Evolutionary conservation across 2,329 filamentous ascomycete genomes (phyloP).

Genomic region (Stylonectria norvegica): DNA sequence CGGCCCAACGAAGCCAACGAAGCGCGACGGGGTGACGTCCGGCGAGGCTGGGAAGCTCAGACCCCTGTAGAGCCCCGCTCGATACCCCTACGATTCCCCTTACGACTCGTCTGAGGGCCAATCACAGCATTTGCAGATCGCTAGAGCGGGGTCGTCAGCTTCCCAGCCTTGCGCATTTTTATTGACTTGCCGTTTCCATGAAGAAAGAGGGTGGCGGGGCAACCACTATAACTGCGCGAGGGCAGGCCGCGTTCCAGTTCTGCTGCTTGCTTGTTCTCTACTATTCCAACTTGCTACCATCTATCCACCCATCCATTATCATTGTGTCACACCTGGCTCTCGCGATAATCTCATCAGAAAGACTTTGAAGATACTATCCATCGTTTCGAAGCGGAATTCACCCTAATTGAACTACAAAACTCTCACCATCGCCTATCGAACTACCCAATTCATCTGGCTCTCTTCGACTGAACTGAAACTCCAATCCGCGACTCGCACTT

Average conservation of each 20-base stretch:
- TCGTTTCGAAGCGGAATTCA: too few relatives aligned
- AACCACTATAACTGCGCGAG: constrained; percentile 39
- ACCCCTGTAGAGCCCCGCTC: not conserved
- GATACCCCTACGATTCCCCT: not conserved
- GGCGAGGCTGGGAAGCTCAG: constrained; percentile 8
- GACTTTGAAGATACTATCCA: too few relatives aligned
- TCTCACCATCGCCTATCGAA: too few relatives aligned
- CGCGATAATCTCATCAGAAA: constrained; percentile 10
- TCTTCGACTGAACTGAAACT: too few relatives aligned
- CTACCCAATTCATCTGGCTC: too few relatives aligned
- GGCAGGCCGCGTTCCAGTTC: constrained; percentile 14
- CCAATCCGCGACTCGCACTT: too few relatives aligned
- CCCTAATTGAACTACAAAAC: too few relatives aligned
- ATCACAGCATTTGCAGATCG: constrained; percentile 1
- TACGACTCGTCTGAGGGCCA: not conserved
- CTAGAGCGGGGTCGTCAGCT: not conserved
- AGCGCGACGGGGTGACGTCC: not conserved
- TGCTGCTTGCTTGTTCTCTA: too few relatives aligned
- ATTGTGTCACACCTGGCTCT: not conserved
- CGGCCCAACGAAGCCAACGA: constrained; percentile 2
- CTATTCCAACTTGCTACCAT: not conserved
- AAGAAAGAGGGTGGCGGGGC: constrained; percentile 42
- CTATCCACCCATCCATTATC: not conserved
- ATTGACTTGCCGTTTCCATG: not conserved
- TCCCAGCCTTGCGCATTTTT: constrained; percentile 36